A percentile compares a stretch with the other conserved stretches of the same genome.
phyloP scores from a whole-genome alignment of 1,284 basidiomycete genomes.

The Albatrellus sp. region DNA sequence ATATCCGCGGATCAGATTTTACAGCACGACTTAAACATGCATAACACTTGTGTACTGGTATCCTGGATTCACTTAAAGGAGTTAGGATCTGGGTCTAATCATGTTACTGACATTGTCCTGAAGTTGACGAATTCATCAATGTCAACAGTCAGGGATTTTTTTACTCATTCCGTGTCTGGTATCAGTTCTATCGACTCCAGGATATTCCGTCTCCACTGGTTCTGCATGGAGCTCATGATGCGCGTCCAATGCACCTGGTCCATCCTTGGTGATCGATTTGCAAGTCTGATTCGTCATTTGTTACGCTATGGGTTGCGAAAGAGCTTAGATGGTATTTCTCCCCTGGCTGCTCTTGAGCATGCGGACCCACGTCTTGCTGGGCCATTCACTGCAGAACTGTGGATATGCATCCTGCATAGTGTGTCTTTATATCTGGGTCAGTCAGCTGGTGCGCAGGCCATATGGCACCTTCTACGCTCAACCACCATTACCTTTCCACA shows the following conservation, averaged over 20 bases:
- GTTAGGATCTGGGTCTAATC: constrained; percentile 5
- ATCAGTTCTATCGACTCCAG: constrained; percentile 1
- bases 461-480: not conserved
- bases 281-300: constrained; percentile 1
- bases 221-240: constrained; percentile 9
- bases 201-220: constrained; percentile 11
- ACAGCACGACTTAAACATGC: constrained; percentile 12
- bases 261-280: constrained; percentile 1
- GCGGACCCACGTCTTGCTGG: constrained; percentile 24
- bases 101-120: constrained; percentile 15
- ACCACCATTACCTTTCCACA: constrained; percentile 9
- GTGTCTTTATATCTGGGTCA: constrained; percentile 15
- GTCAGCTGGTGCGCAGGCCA: not conserved
- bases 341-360: constrained; percentile 18
- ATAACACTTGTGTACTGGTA: constrained; percentile 14
- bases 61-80: constrained; percentile 15
- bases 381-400: constrained; percentile 46
- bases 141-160: constrained; percentile 1
- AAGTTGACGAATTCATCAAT: constrained; percentile 29
- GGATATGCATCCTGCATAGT: constrained; percentile 63
- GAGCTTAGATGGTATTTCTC: constrained; percentile 28
- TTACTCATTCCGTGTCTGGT: not conserved
- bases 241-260: constrained; percentile 4
- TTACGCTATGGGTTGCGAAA: constrained; percentile 34
- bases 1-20: constrained; percentile 20